Conservation (phyloP, 768 basidiomycete genomes). For the Pholiota microspora region DNA sequence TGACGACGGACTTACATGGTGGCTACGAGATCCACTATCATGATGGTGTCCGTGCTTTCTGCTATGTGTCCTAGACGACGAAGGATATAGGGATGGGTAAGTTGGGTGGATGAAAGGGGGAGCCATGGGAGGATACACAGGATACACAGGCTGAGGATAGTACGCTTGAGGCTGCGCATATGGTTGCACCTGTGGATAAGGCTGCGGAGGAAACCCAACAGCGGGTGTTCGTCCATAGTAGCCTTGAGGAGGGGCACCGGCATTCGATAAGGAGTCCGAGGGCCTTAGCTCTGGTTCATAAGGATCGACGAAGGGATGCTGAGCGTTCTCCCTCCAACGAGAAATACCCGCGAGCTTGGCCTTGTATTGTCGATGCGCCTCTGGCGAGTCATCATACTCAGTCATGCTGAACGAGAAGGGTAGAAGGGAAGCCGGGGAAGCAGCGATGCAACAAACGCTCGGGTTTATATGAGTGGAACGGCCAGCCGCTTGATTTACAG, state of each 20-base stretch:
- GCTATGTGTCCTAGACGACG: conserved; percentile 2
- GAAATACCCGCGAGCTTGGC: neutral
- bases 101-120: neutral
- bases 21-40: conserved; percentile 3
- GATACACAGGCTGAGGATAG: neutral
- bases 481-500: neutral
- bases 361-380: neutral
- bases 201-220: neutral
- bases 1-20: conserved; percentile 3
- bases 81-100: neutral
- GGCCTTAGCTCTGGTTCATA: neutral
- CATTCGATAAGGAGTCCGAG: neutral
- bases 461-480: neutral
- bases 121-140: neutral
- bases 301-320: neutral
- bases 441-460: neutral
- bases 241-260: neutral
- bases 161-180: neutral
- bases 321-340: neutral
- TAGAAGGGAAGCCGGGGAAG: neutral
- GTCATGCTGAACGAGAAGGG: neutral
- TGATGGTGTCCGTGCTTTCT: conserved; percentile 4
- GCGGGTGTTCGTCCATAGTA: neutral
- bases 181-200: neutral
- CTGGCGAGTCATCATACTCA: neutral